These are phyloP conservation scores for Pseudocercospora eumusae DNA, from an alignment of 2,329 filamentous ascomycete genomes.

Conservation along the genomic window DNA sequence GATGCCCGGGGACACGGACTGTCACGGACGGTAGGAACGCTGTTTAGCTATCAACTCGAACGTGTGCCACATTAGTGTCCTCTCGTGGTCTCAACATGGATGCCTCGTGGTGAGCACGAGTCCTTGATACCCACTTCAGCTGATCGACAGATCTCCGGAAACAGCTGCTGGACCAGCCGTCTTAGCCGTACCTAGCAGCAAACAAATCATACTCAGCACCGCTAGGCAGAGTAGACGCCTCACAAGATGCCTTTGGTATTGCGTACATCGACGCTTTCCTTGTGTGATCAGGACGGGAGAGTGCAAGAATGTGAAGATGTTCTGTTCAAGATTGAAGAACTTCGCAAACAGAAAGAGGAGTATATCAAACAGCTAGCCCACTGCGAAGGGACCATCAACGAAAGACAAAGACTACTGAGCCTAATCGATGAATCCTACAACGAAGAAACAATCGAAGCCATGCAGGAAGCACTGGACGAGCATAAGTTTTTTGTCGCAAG, in stretches of 20 bases:
- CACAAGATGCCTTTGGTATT: neutral
- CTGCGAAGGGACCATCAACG: constrained; percentile 1
- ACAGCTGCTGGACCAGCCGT: neutral
- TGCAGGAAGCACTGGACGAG: neutral
- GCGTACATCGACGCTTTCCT: neutral
- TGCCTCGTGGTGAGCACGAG: constrained; percentile 3
- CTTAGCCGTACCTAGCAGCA: neutral
- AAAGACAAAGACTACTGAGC: neutral
- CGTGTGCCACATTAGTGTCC: neutral
- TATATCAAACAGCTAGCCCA: constrained; percentile 4
- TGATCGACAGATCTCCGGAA: neutral
- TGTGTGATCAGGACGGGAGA: neutral
- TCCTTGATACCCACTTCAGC: neutral
- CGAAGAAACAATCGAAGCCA: neutral
- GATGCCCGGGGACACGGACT: constrained; percentile 7
- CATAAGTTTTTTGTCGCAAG: neutral
- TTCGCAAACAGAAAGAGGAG: constrained; percentile 1
- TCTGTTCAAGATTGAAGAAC: neutral
- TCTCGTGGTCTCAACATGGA: constrained; percentile 6
- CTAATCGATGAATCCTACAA: neutral
- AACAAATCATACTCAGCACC: neutral
- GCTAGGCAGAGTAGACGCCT: neutral
- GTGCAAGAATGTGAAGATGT: neutral
- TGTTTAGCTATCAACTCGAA: constrained; percentile 4
- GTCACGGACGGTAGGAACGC: neutral